Conservation (phyloP, 495 filamentous ascomycete genomes). For the Penicillium arizonense region DNA sequence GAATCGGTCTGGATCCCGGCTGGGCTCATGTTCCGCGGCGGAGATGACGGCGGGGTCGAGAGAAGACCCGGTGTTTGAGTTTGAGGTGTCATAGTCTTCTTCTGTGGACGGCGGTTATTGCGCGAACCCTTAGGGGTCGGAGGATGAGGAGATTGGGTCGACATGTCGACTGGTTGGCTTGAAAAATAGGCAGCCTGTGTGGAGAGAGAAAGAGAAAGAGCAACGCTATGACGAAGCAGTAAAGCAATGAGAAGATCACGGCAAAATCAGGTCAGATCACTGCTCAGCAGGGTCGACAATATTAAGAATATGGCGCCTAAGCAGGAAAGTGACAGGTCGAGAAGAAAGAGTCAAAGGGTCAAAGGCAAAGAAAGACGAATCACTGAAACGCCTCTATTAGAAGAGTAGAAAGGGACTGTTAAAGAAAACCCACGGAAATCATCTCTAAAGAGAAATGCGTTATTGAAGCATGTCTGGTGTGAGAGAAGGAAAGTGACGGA, state of each 20-base stretch:
- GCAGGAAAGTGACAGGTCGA: constrained; percentile 12
- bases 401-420: constrained; percentile 4
- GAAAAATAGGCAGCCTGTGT: constrained; percentile 47
- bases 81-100: constrained; percentile 35
- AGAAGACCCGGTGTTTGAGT: constrained; percentile 29
- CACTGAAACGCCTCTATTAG: constrained; percentile 16
- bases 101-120: constrained; percentile 36
- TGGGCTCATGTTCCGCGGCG: constrained; percentile 38
- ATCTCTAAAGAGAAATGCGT: constrained; percentile 8
- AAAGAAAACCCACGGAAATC: constrained; percentile 1
- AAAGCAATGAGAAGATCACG: constrained; percentile 14
- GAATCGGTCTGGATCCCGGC: constrained; percentile 32
- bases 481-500: constrained; percentile 2
- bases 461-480: constrained; percentile 7
- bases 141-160: constrained; percentile 39
- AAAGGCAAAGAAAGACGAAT: constrained; percentile 15
- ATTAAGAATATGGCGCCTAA: constrained; percentile 18
- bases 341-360: neutral
- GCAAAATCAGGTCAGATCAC: constrained; percentile 25
- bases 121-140: constrained; percentile 41
- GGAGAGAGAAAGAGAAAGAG: constrained; percentile 20
- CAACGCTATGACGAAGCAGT: constrained; percentile 17
- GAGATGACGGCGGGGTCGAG: constrained; percentile 46
- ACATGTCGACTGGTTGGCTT: constrained; percentile 45
- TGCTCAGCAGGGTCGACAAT: constrained; percentile 39